These are phyloP conservation scores for Mortierella sp. DNA, from an alignment of 371 early-diverging fungal genomes.

Conservation along the genomic window DNA sequence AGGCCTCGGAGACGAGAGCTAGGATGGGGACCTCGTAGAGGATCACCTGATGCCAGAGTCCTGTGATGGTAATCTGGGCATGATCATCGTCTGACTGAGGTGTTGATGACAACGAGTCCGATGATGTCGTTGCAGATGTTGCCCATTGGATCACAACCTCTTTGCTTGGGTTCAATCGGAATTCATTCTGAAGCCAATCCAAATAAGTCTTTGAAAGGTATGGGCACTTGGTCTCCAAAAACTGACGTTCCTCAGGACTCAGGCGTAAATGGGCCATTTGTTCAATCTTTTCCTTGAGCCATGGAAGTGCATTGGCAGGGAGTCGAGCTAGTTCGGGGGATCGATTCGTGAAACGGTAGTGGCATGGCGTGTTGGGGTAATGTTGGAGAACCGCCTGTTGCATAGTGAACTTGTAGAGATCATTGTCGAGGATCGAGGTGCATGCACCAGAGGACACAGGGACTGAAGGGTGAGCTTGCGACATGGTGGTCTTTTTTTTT, in stretches of 20 bases:
- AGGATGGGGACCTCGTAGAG: slow-evolving; percentile 82
- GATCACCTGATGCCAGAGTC: slow-evolving; percentile 79
- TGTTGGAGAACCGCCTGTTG: slow-evolving; percentile 80
- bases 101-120: neutral
- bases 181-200: slow-evolving; percentile 62
- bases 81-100: slow-evolving; percentile 10
- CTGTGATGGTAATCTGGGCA: slow-evolving; percentile 63
- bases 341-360: slow-evolving; percentile 78
- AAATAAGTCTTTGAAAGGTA: slow-evolving; percentile 68
- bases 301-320: slow-evolving; percentile 26
- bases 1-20: slow-evolving; percentile 77
- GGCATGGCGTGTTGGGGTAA: slow-evolving; percentile 71
- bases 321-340: slow-evolving; percentile 27
- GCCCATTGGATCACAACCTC: slow-evolving; percentile 60
- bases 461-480: too few species aligned
- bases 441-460: slow-evolving; percentile 9
- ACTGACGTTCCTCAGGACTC: slow-evolving; percentile 63
- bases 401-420: slow-evolving; percentile 87
- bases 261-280: slow-evolving; percentile 55
- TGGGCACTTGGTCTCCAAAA: slow-evolving; percentile 58
- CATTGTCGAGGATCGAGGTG: slow-evolving; percentile 75
- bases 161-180: slow-evolving; percentile 65
- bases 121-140: neutral
- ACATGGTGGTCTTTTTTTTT: too few species aligned
- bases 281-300: slow-evolving; percentile 21